Base-by-base conservation (phyloP, 139 green algal species). In the Nannochloris sp. region DNA sequence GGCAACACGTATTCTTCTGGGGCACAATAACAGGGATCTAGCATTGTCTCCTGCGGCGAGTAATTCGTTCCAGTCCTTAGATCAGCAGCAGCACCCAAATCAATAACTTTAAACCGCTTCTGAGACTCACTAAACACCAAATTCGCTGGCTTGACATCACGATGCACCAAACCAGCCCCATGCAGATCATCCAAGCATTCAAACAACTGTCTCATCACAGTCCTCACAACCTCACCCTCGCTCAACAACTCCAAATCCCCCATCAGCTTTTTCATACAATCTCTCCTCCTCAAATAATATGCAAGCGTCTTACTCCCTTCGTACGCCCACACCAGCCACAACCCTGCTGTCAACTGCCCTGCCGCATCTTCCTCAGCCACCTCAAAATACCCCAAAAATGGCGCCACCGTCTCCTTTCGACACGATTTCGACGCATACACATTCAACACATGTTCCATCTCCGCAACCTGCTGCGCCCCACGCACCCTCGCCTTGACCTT, bases 71-170 rank as follows among this genome's bases (percentile, higher is more conserved):
- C 89, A 3, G 65, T 82, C 44, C 88, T 78, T 59, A 96, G 76
- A 81, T 95, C 87, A 0, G 82, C 87, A 48, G 72, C 77, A 6
- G 84, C 84, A 1, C 84, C 84, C 48, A 90, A 70, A 69, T 90
- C 84, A 49, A 90, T 89, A 25, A 90, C 74, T 75, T 94, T 79
- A 66, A 84, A 83, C 56, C 68, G 50, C 33, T 56, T 63, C 14
- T 68, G 48, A 6, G 51, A 6, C 49, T 93, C 86, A 11, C 74
- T 73, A 40, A 91, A 79, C 51, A 96, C 84, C 58, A 95, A 80
- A 75, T 96, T 96, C 26, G 81, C 66, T 17, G 88, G 89, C 80
- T 96, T 96, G 31, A 96, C 74, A 65, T 96, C 89, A 9, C 89
- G 79, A 80, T 96, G 89, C n/a, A 96, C 85, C 25, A 96, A 69